A percentile compares a stretch with the other conserved stretches of the same genome.
Evolutionary conservation across 116 monocot genomes (phyloP).

Genomic region (Dioscorea cayenensis): DNA sequence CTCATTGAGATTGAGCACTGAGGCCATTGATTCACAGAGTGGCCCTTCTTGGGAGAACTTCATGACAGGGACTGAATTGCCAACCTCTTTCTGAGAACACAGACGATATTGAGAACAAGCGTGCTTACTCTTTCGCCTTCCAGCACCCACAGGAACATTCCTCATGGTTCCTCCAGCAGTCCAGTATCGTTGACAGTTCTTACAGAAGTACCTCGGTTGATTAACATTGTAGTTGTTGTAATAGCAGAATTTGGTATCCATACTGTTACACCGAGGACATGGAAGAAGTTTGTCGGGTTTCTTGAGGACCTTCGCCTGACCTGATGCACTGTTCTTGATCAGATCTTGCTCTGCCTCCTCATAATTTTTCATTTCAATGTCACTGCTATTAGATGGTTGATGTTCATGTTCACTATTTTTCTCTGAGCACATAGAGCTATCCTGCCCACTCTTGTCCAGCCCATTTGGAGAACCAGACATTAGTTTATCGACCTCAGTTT

Average conservation of each 20-base stretch:
- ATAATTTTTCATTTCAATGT: slow-evolving; percentile 13
- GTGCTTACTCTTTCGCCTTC: slow-evolving; percentile 84
- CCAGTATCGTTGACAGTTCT: slow-evolving; percentile 99
- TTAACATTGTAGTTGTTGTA: slow-evolving; percentile 99
- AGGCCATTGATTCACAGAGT: slow-evolving; percentile 56
- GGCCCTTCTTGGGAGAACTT: slow-evolving; percentile 59
- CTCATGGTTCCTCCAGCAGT: slow-evolving; percentile 98
- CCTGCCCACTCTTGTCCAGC: slow-evolving; percentile 11
- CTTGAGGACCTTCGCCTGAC: slow-evolving; percentile 67
- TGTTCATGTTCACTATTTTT: slow-evolving; percentile 14
- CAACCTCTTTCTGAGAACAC: slow-evolving; percentile 12
- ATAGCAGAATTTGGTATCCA: slow-evolving; percentile 99
- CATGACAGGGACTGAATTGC: slow-evolving; percentile 29
- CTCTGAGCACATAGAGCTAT: slow-evolving; percentile 18
- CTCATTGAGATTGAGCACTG: slow-evolving; percentile 51
- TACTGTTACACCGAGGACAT: slow-evolving; percentile 93
- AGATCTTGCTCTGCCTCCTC: slow-evolving; percentile 26
- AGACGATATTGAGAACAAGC: slow-evolving; percentile 38
- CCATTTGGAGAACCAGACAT: slow-evolving; percentile 4
- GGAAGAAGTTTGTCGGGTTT: slow-evolving; percentile 93
- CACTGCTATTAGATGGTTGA: slow-evolving; percentile 15
- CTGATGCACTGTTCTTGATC: slow-evolving; percentile 25
- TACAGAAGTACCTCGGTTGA: slow-evolving; percentile 96
- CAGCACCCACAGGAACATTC: slow-evolving; percentile 96
- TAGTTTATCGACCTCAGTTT: slow-evolving; percentile 6